Evolutionary conservation across 805 yeast genomes (phyloP).

Genomic region (Teunomyces barrocoloradensis): DNA sequence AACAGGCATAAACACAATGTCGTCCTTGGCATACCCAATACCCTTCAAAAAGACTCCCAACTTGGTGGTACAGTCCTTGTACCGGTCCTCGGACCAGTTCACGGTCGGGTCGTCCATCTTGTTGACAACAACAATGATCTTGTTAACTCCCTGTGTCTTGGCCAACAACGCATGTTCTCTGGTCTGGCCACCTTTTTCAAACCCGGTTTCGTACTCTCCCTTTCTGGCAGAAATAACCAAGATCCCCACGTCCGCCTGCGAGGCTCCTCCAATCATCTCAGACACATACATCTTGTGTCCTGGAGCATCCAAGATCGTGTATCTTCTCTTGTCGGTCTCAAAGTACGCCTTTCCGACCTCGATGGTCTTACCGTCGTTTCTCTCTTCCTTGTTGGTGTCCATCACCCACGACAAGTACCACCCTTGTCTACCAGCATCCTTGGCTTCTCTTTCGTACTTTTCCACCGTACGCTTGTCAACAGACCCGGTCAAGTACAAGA

Average conservation of each 20-base stretch:
- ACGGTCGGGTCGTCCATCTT: conserved; percentile 99
- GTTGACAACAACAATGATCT: conserved; percentile 88
- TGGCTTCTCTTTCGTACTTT: conserved; percentile 96
- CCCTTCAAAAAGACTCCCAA: conserved; percentile 75
- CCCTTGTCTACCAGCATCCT: conserved; percentile 99
- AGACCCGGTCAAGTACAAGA: conserved; percentile 88
- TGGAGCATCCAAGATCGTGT: conserved; percentile 98
- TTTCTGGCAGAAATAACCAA: conserved; percentile 96
- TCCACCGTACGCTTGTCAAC: conserved; percentile 99
- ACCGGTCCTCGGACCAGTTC: conserved; percentile 92
- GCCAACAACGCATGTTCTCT: conserved; percentile 97
- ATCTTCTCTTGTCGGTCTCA: conserved; percentile 97
- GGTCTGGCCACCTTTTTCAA: conserved; percentile 98
- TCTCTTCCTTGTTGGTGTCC: conserved; percentile 99
- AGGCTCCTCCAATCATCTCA: conserved; percentile 99
- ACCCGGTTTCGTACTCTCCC: conserved; percentile 99
- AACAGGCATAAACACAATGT: conserved; percentile 92
- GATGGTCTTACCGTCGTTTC: conserved; percentile 98
- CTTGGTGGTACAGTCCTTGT: conserved; percentile 90
- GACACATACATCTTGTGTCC: conserved; percentile 99
- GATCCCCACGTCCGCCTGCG: conserved; percentile 98
- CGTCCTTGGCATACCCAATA: conserved; percentile 86
- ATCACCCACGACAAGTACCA: conserved; percentile 99
- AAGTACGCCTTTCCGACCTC: conserved; percentile 98
- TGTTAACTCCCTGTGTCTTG: conserved; percentile 97